Base-by-base conservation (phyloP, 2,329 filamentous ascomycete species). In the Ustulina deusta region DNA sequence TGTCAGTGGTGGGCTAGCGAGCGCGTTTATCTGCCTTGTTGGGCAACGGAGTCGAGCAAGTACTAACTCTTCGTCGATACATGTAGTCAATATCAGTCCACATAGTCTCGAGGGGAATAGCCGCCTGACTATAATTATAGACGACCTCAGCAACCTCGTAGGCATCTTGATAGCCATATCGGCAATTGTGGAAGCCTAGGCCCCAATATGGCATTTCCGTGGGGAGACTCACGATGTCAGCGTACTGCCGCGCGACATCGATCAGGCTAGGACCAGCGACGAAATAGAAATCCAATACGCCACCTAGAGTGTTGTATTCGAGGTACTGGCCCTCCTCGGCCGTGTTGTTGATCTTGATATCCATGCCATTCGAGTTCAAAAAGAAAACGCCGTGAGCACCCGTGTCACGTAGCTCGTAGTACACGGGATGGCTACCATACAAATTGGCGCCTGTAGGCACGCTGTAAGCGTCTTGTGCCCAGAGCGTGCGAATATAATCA, bases 301-400 rank as follows among this genome's bases (percentile, higher is more conserved):
- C 93, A 6, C 93, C 92, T 0, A 95, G 83, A 0, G 88, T 88
- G 77, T 94, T 93, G 81, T 94, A 96, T 79, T 94, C 91, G 5
- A 96, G 85, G 65, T 90, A 93, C 76, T 94, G 89, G 6, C 86
- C 83, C 7, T 84, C 82, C 27, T 83, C 78, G 5, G 82, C 79
- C 1, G 86, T 87, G 69, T 88, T 86, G 76, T 93, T 86, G 77
- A 94, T 89, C 72, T 90, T 90, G 77, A 94, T 84, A 68, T 94
- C 91, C 89, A 94, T 94, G 38, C 88, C 91, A 73, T 93, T 91
- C 13, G 89, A 90, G 78, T 92, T 93, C 70, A 91, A 79, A 27
- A 93, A 81, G 76, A 93, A 90, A 2, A 93, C 91, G 20, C 90
- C 84, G 81, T 92, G 76, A 68, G 90, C 80, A 74, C 88, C 81